Base-by-base conservation (phyloP, 768 basidiomycete genomes). In the Russula olivacea region DNA sequence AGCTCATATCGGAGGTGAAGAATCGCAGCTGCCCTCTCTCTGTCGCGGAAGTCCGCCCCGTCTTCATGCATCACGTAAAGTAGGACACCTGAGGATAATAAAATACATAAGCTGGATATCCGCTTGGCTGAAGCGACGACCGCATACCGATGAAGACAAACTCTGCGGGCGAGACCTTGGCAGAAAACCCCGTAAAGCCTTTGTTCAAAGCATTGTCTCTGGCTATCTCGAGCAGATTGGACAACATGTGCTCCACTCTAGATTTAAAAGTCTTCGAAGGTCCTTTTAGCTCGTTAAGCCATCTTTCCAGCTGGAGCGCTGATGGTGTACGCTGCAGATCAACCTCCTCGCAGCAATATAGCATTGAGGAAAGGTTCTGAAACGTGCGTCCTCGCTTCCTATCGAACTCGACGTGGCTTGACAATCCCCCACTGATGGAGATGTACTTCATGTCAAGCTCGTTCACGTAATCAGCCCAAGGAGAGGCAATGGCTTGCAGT, bases 141-240 rank as follows among this genome's bases (percentile, higher is more conserved):
- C 12, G 74, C 79, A 64, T 69, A 91, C 91, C 89, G 47, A 91
- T 84, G 72, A 88, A 92, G 36, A 91, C 83, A 70, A 93, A 89
- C 69, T 91, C 87, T 9, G 86, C 83, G 1, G 88, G 88, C 2
- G 88, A 83, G 45, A 91, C 79, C 63, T 83, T 80, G 60, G 76
- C 74, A n/a, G 88, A 79, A 2, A 77, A 83, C 14, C 70, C 63
- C n/a, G 57, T 47, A 54, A 63, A 66, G 15, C 23, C 65, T 30
- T 79, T 80, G 38, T 81, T 73, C 7, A 69, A 38, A 12, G 52
- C 49, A 0, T 62, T 23, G 34, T 77, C 73, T 11, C 64, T 69
- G 3, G 86, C 86, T 50, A 89, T 77, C 23, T 78, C 73, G 74
- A 80, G 81, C 51, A 88, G 80, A 32, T 78, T 78, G 17, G 74